Percentiles rank a stretch among this genome's conserved stretches.
These are phyloP conservation scores for Torulaspora microellipsoides DNA, from an alignment of 805 yeast species.

Conservation along the genomic window DNA sequence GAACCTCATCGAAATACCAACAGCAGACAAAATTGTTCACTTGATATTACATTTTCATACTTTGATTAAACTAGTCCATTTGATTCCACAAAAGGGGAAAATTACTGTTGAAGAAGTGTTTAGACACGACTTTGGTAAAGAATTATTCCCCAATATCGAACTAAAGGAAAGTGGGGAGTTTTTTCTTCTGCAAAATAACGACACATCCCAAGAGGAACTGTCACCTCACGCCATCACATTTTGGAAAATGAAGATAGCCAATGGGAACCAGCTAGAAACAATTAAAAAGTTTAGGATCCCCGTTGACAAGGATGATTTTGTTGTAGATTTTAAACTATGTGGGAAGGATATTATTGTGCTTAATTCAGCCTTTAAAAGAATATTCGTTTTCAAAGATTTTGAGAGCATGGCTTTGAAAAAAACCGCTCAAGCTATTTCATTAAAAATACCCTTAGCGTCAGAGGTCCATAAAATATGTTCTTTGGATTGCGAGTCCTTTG, in stretches of 20 bases:
- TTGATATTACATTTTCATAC: slow-evolving; percentile 15
- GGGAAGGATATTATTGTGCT: slow-evolving; percentile 14
- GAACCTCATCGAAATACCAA: slow-evolving; percentile 13
- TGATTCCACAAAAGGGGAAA: slow-evolving; percentile 17
- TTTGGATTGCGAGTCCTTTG: slow-evolving; percentile 9
- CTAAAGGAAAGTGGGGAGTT: slow-evolving; percentile 8
- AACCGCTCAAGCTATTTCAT: neutral
- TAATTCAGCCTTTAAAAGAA: slow-evolving; percentile 4
- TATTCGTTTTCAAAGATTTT: slow-evolving; percentile 13
- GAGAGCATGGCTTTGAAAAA: neutral
- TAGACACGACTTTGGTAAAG: slow-evolving; percentile 3
- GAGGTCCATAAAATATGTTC: slow-evolving; percentile 7
- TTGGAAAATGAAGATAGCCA: neutral
- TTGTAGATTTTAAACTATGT: slow-evolving; percentile 14
- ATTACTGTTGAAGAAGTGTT: slow-evolving; percentile 9
- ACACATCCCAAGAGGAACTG: slow-evolving; percentile 1
- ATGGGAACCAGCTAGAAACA: slow-evolving; percentile 1
- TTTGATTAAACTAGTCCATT: slow-evolving; percentile 15
- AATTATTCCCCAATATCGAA: slow-evolving; percentile 3
- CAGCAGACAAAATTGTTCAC: neutral
- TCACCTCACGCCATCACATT: neutral
- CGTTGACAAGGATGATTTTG: slow-evolving; percentile 10
- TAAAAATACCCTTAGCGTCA: slow-evolving; percentile 7
- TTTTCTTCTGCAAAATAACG: slow-evolving; percentile 4
- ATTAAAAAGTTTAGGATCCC: neutral